phyloP scores from a whole-genome alignment of 2,329 filamentous ascomycete genomes.

The Cercospora sp. region DNA sequence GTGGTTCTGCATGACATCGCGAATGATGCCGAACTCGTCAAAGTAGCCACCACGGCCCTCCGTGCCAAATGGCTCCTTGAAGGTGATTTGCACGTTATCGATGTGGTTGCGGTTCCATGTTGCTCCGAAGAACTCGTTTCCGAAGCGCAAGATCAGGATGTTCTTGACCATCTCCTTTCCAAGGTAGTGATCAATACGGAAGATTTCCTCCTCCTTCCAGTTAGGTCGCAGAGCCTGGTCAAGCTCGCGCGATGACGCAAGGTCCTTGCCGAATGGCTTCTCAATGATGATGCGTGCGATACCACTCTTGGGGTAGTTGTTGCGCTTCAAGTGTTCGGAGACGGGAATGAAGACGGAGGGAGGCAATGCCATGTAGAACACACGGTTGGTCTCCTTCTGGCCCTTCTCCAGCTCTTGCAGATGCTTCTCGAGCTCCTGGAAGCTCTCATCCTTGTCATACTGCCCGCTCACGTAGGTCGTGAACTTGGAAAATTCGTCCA shows the following conservation, averaged over 20 bases:
- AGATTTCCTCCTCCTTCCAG: slow-evolving; percentile 98
- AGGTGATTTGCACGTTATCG: slow-evolving; percentile 98
- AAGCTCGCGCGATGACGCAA: slow-evolving; percentile 88
- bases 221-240: slow-evolving; percentile 94
- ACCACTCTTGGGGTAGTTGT: slow-evolving; percentile 89
- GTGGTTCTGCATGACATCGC: slow-evolving; percentile 99
- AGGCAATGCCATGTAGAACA: slow-evolving; percentile 99
- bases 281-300: slow-evolving; percentile 96
- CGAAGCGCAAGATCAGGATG: slow-evolving; percentile 94
- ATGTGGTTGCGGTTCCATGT: slow-evolving; percentile 99
- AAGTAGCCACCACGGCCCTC: slow-evolving; percentile 98
- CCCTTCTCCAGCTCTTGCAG: slow-evolving; percentile 81
- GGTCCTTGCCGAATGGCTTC: slow-evolving; percentile 98
- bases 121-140: slow-evolving; percentile 96
- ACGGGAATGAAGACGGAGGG: slow-evolving; percentile 98
- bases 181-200: slow-evolving; percentile 98
- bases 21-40: slow-evolving; percentile 98
- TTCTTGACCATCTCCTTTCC: slow-evolving; percentile 99
- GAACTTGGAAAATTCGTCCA: slow-evolving; percentile 81
- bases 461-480: slow-evolving; percentile 96
- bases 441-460: slow-evolving; percentile 96
- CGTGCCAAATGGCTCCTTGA: slow-evolving; percentile 99
- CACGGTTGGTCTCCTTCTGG: slow-evolving; percentile 78
- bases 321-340: slow-evolving; percentile 93
- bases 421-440: slow-evolving; percentile 80